Evolutionary conservation across 768 basidiomycete genomes (phyloP), one percentile per base, ranked within the genome.

Genomic region (Boletus coccyginus): DNA sequence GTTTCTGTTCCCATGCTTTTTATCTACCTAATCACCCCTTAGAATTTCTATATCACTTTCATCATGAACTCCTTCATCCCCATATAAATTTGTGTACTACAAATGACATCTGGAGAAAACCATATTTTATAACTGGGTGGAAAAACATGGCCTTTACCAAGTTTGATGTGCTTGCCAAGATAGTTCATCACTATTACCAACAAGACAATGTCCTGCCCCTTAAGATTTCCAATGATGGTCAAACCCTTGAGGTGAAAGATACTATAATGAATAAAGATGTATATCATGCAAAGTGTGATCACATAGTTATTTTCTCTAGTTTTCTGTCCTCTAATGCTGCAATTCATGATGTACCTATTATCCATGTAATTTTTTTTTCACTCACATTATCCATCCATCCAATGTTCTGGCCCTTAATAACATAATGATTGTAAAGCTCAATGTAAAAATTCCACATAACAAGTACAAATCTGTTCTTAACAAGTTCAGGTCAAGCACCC

Each of bases 21-120:
- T 27, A 27, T 3, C 27, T 27, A 27, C 27, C 27, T 27, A 27
- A 27, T 3, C 21, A 1, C 27, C 27, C 27, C 27, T 6, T 32
- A 38, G 36, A 24, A 58, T 8, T 58, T 56, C 2, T 58, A 58
- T 8, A 58, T 58, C 0, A 58, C 11, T 51, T 58, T 1, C 40
- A 35, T 0, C 33, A 35, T 24, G 44, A 49, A 1, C 16, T 58
- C 0, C 49, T 58, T 0, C 57, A 58, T 17, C 53, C 57, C 0
- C 19, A 50, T 7, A 50, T 58, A 47, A 58, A 58, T 16, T 47
- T 47, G 2, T 27, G 16, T 21, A 5, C 7, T 8, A 38, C 14
- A 0, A 35, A 9, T 7, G 43, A 31, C 1, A 2, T 7, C 5
- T 48, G 50, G 42, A 6, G 31, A 19, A 46, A 17, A 19, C 27